Conservation (phyloP, 257 asterid genomes). For the Agastache rugosa region DNA sequence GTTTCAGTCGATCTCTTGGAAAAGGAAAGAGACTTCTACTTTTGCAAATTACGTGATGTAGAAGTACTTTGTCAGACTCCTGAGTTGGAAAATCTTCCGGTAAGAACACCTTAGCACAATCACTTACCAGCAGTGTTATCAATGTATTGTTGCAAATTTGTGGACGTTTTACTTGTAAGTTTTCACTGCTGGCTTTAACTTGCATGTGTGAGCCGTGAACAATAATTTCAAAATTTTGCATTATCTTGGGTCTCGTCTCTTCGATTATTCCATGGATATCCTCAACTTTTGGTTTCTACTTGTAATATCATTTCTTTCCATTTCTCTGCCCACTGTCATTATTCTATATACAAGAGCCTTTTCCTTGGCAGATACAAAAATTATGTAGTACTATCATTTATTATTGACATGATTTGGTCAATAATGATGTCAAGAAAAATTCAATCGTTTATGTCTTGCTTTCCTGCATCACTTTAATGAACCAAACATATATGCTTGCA, state of each 20-base stretch:
- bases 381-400: too few species aligned
- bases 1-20: slow-evolving; percentile 77
- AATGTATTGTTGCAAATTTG: background rate
- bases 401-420: too few species aligned
- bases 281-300: background rate
- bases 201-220: background rate
- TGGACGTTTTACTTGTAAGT: background rate
- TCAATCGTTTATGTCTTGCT: background rate
- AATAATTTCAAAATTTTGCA: background rate
- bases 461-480: too few species aligned
- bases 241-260: background rate
- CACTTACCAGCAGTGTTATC: background rate
- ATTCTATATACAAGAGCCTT: too few species aligned
- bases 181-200: background rate
- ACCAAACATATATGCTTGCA: background rate
- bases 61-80: slow-evolving; percentile 87
- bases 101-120: slow-evolving; percentile 35
- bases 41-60: slow-evolving; percentile 76
- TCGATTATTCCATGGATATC: too few species aligned
- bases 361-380: background rate
- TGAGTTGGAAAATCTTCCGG: slow-evolving; percentile 62
- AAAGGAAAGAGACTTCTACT: slow-evolving; percentile 94
- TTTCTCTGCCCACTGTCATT: background rate
- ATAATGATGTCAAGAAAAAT: too few species aligned
- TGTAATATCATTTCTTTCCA: background rate